Base-by-base conservation (phyloP, 1,139 yeast genomes). In the Sugiyamaella novakii region DNA sequence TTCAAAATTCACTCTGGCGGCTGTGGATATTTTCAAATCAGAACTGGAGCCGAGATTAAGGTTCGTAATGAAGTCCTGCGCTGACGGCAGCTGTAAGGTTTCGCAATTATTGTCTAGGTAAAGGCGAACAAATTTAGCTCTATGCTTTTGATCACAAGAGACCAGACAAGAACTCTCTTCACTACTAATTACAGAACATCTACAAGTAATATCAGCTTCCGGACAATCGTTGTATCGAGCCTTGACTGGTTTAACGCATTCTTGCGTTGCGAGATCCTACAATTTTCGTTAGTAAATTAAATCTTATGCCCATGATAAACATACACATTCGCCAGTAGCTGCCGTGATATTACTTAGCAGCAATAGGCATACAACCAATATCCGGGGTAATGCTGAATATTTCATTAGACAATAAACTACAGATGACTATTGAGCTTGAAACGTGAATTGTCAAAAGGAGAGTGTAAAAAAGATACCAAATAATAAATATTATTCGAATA, bases 1-100 rank as follows among this genome's bases (percentile, higher is more conserved):
- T 22, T 48, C 54, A 39, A 61, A 56, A 8, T 62, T 38, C 8
- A 56, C 55, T 8, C 19, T 27, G 7, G 42, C 47, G 10, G 37
- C 42, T 2, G 42, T 12, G 5, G 30, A 10, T n/a, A 43, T 19
- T 14, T 42, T 37, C 7, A 36, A 19, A n/a, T 27, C 36, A 10
- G 14, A n/a, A 10, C 15, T 10, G 3, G 38, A 19, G n/a, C 27
- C 22, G 19, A n/a, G 8, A 21, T 11, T 34, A 10, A 31, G 4
- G 21, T 15, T 31, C 4, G 22, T n/a, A 21, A 6, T 21, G 15
- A 2, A 22, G 12, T 34, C 27, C 8, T 5, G 15, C 14, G 4
- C 25, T 25, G 31, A 25, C 28, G 8, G 37, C 14, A 34, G 14
- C 4, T 12, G n/a, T 15, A 25, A 21, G 18, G 19, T 10, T 21